These are phyloP conservation scores for Cyathus striatus DNA, from an alignment of 768 basidiomycete species.

Conservation along the genomic window DNA sequence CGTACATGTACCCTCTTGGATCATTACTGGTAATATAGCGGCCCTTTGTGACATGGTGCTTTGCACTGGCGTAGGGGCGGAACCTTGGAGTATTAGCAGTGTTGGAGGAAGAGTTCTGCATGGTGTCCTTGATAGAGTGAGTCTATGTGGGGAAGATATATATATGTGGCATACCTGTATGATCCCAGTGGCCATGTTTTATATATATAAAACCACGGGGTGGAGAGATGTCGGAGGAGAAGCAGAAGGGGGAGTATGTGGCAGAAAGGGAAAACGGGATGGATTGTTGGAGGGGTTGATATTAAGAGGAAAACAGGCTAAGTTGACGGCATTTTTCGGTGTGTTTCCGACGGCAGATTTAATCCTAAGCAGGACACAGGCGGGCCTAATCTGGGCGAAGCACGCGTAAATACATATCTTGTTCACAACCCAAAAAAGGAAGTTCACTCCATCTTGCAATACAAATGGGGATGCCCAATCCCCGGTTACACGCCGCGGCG, in stretches of 20 bases:
- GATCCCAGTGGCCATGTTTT: constrained; percentile 38
- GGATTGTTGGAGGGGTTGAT: too few species aligned
- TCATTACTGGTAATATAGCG: constrained; percentile 90
- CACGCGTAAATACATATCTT: constrained; percentile 41
- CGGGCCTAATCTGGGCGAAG: constrained; percentile 34
- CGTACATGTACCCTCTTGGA: constrained; percentile 84
- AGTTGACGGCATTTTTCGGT: constrained; percentile 24
- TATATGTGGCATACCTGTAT: constrained; percentile 35
- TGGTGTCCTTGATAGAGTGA: too few species aligned
- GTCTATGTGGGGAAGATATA: too few species aligned
- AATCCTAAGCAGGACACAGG: constrained; percentile 19
- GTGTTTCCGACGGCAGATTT: constrained; percentile 27
- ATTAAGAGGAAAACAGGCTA: constrained; percentile 6
- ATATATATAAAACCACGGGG: too few species aligned
- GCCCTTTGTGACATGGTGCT: constrained; percentile 80
- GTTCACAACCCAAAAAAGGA: too few species aligned
- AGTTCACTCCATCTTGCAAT: constrained; percentile 30
- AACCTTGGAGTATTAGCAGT: constrained; percentile 41
- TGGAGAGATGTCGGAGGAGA: background rate
- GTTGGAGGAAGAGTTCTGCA: constrained; percentile 33
- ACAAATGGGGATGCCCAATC: constrained; percentile 23
- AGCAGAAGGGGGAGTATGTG: constrained; percentile 17
- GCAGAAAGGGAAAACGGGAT: too few species aligned
- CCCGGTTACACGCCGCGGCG: too few species aligned
- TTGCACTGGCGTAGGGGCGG: constrained; percentile 69